Conservation (phyloP, 495 filamentous ascomycete genomes). For the Choiromyces venosus region DNA sequence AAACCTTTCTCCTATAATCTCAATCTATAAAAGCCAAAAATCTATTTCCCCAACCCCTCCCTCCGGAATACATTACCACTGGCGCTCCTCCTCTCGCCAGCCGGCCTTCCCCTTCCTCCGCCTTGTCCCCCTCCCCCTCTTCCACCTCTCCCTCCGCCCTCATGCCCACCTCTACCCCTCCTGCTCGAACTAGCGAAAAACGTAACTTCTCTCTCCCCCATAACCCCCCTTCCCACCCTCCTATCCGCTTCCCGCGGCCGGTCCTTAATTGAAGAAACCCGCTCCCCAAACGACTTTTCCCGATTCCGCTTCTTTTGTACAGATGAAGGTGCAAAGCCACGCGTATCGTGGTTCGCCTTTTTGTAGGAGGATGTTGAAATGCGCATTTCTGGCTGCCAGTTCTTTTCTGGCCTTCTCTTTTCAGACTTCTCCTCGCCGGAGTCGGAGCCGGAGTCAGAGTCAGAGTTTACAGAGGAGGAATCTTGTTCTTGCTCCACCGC, state of each 20-base stretch:
- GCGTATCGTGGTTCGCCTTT: slow-evolving; percentile 50
- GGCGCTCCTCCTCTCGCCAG: slow-evolving; percentile 57
- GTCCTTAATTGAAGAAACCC: slow-evolving; percentile 51
- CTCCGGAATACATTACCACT: slow-evolving; percentile 64
- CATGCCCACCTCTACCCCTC: slow-evolving; percentile 39
- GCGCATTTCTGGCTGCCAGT: slow-evolving; percentile 51
- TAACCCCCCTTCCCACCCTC: slow-evolving; percentile 53
- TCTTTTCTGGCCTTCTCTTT: slow-evolving; percentile 21
- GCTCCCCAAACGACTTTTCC: slow-evolving; percentile 66
- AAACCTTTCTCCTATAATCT: background rate
- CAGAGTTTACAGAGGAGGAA: slow-evolving; percentile 46
- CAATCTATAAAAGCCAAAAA: background rate
- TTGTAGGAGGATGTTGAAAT: slow-evolving; percentile 63
- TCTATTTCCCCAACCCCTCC: slow-evolving; percentile 39
- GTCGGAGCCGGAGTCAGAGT: slow-evolving; percentile 41
- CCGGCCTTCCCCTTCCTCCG: slow-evolving; percentile 45
- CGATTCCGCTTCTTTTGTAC: slow-evolving; percentile 44
- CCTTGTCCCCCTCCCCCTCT: slow-evolving; percentile 28
- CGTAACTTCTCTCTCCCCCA: slow-evolving; percentile 79
- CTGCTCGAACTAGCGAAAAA: slow-evolving; percentile 62
- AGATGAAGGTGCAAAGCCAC: slow-evolving; percentile 44
- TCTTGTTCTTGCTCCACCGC: slow-evolving; percentile 62
- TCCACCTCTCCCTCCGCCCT: slow-evolving; percentile 27
- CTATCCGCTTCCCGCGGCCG: slow-evolving; percentile 42
- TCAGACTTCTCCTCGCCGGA: slow-evolving; percentile 23